Conservation (phyloP, 225 moss, liverwort and hornwort genomes). For the Pseudisothecium myosuroides region DNA sequence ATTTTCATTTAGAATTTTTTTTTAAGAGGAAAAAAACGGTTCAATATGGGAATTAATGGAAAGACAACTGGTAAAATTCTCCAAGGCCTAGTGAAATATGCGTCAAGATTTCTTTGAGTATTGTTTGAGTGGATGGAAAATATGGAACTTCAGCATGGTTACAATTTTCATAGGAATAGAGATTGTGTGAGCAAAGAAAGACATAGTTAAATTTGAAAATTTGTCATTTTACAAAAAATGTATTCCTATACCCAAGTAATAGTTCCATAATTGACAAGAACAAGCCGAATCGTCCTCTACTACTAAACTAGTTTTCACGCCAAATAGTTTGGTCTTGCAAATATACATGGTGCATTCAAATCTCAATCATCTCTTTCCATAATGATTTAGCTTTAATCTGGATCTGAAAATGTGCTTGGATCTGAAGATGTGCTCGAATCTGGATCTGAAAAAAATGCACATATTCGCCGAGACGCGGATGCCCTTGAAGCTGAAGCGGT, state of each 20-base stretch:
- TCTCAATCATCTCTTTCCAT: not conserved
- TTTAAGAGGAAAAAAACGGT: too few species aligned
- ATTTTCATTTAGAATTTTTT: too few species aligned
- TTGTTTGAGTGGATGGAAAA: not conserved
- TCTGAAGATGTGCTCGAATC: not conserved
- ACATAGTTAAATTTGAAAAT: not conserved
- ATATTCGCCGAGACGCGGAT: accelerated
- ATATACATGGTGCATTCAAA: not conserved
- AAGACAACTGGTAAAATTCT: too few species aligned
- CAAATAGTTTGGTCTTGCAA: not conserved
- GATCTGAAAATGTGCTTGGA: not conserved
- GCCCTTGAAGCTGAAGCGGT: accelerated
- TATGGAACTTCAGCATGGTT: accelerated
- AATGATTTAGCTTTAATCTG: not conserved
- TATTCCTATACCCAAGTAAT: too few species aligned
- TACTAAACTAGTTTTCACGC: not conserved
- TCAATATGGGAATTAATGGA: too few species aligned
- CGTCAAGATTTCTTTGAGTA: not conserved
- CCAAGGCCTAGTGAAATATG: not conserved
- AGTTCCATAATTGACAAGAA: not conserved
- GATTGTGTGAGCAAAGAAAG: not conserved
- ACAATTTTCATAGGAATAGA: not conserved
- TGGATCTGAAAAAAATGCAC: not conserved
- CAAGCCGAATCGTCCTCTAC: not conserved
- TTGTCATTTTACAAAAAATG: not conserved